These are phyloP conservation scores for Lachancea sp. DNA, from an alignment of 805 yeast species.

Conservation along the genomic window DNA sequence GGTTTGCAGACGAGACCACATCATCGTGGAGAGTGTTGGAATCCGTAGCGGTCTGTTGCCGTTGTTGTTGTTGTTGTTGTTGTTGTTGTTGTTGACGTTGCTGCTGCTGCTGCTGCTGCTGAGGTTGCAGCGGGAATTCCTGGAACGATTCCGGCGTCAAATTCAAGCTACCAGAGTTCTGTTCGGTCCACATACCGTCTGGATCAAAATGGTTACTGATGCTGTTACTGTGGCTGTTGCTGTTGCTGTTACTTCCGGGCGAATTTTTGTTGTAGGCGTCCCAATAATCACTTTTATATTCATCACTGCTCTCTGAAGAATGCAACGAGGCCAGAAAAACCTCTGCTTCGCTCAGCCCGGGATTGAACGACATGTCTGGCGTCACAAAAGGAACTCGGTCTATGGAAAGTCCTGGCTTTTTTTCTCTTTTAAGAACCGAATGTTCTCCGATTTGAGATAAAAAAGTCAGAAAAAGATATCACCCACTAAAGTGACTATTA, in stretches of 20 bases:
- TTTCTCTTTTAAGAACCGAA: too few species aligned
- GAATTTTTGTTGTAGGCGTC: conserved; percentile 1
- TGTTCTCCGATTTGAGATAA: too few species aligned
- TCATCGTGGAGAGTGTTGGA: too few species aligned
- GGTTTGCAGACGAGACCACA: background rate
- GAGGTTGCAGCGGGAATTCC: conserved; percentile 4
- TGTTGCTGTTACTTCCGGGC: background rate
- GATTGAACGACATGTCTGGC: conserved; percentile 2
- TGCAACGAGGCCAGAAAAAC: conserved; percentile 11
- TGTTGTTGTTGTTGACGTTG: conserved; percentile 8
- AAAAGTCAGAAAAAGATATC: too few species aligned
- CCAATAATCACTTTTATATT: conserved; percentile 5
- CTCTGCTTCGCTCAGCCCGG: conserved; percentile 9
- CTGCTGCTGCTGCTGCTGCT: conserved; percentile 2
- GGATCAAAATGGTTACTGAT: background rate
- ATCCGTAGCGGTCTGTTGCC: background rate
- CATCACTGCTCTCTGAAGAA: conserved; percentile 11
- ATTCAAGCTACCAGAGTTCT: background rate
- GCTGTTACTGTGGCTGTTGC: background rate
- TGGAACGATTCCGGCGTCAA: conserved; percentile 18
- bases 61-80: conserved; percentile 7
- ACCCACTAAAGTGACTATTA: too few species aligned
- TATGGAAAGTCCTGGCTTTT: too few species aligned
- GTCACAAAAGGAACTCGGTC: background rate
- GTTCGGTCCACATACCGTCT: background rate